Evolutionary conservation across 106 monocot genomes (phyloP), one percentile per base, ranked within the genome.

Genomic region (Allium cepa): DNA sequence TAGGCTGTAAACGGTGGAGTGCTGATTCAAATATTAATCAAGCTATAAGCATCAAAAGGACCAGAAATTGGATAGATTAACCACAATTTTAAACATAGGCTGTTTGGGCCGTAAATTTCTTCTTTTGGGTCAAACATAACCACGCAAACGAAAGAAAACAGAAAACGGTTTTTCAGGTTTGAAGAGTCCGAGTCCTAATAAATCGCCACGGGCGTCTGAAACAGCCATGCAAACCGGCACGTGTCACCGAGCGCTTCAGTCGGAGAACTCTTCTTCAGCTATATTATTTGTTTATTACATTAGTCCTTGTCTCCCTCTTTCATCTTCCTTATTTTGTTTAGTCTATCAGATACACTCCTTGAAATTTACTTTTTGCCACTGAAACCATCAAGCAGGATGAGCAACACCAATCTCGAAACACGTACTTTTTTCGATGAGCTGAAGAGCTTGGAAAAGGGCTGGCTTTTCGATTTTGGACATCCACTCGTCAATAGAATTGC

Each of bases 401-500:
- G 77, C 71, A 74, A 70, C 71, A 47, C 72, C 28, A 72, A 68
- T 17, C 11, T 71, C 69, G 82, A 82, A 70, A 69, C 80, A 36
- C 65, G 74, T 15, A 82, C 82, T 12, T 61, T 94, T 8, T 56
- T 87, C 12, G 87, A 94, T 71, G 87, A 94, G 62, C 74, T 94
- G 17, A 74, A 78, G 69, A 73, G 69, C 73, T 49, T 91, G 66
- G 91, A 95, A 26, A 85, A 83, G 64, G 83, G 85, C 9, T 75
- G 81, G 63, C 63, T 88, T 53, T 80, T 91, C 72, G 95, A 95
- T 64, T 68, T 95, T 51, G 95, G 95, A 49, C 88, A 91, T 67
- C 95, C 95, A 7, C 81, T 91, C 59, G 77, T 95, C 81, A 95
- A 91, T 75, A 85, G 91, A 59, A 45, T 95, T 22, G 88, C 88